phyloP scores from a whole-genome alignment of 192 early-diverging fungal genomes.

The Backusella luteola region DNA sequence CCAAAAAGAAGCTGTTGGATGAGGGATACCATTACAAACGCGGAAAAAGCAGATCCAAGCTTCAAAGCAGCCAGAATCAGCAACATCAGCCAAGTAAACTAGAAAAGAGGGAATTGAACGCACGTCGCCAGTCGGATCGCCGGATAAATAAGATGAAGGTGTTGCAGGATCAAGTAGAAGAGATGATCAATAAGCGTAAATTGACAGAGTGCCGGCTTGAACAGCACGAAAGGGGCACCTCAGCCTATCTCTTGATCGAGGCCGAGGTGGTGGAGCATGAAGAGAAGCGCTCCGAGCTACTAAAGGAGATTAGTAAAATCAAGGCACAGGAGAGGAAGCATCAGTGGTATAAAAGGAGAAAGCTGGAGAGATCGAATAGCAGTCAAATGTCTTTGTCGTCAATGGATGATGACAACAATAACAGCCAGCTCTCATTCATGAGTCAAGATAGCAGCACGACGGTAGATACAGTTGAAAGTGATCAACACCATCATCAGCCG shows the following conservation, averaged over 20 bases:
- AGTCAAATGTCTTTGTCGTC: neutral
- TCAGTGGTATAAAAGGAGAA: slow-evolving; percentile 57
- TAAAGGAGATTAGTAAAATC: slow-evolving; percentile 22
- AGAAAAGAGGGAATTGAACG: neutral
- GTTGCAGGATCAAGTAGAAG: slow-evolving; percentile 34
- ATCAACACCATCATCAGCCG: neutral
- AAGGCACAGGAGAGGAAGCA: slow-evolving; percentile 59
- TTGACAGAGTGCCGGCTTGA: neutral
- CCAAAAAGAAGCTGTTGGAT: slow-evolving; percentile 47
- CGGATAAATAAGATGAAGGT: slow-evolving; percentile 37
- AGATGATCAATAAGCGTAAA: slow-evolving; percentile 29
- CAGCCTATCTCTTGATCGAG: slow-evolving; percentile 5
- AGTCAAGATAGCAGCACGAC: neutral
- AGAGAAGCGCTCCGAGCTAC: neutral
- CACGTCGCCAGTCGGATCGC: slow-evolving; percentile 27
- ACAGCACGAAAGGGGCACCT: neutral
- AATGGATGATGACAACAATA: neutral
- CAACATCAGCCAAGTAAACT: slow-evolving; percentile 24
- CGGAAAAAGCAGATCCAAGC: slow-evolving; percentile 54
- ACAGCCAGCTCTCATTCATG: neutral
- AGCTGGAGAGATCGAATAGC: slow-evolving; percentile 28
- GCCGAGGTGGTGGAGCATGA: slow-evolving; percentile 32
- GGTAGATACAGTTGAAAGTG: neutral
- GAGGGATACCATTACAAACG: slow-evolving; percentile 57
- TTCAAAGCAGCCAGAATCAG: slow-evolving; percentile 15